Evolutionary conservation across 1,284 basidiomycete genomes (phyloP), one percentile per base, ranked within the genome.

Genomic region (Wolfiporia cocos): DNA sequence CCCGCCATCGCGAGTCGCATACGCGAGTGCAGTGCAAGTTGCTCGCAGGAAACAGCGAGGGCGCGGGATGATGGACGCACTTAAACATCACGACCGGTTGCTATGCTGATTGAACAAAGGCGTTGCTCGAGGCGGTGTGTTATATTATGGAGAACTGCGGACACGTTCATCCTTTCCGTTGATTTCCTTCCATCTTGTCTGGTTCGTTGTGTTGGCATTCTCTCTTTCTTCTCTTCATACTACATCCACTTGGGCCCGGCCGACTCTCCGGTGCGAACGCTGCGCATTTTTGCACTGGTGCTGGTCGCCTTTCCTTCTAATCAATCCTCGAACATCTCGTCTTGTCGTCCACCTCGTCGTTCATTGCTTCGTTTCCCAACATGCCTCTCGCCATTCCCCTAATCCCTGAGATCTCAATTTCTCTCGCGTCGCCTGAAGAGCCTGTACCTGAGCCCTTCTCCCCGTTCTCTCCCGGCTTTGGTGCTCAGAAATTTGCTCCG

Each of bases 401-500:
- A 47, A 63, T 85, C 50, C 81, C 83, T 50, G 66, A 71, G 49
- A 86, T 88, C 53, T 71, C 70, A 51, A 77, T 88, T 55, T 86
- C 80, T 21, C 74, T 70, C 33, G 75, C 82, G 43, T 75, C 79
- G 7, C 73, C 73, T 24, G 67, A 74, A 51, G 71, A 73, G 42
- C 61, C 63, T 32, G 38, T 55, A 18, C 53, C 64, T 32, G 79
- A 82, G 58, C 77, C 79, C 6, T 75, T 67, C 58, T 84, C 81
- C 41, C 81, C 81, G 3, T 81, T 82, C 55, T 79, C 78, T 40
- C 75, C 78, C 2, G 75, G 77, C 4, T 81, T 82, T 54, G 78
- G 78, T 41, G 73, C 78, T 3, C 76, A 78, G 50, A 49, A 46
- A 39, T 42, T 38, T 34, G 51, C 52, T 34, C 41, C 50, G 39